These are phyloP conservation scores for Fusarium stilboides DNA, from an alignment of 2,329 filamentous ascomycete genomes.

Conservation along the genomic window DNA sequence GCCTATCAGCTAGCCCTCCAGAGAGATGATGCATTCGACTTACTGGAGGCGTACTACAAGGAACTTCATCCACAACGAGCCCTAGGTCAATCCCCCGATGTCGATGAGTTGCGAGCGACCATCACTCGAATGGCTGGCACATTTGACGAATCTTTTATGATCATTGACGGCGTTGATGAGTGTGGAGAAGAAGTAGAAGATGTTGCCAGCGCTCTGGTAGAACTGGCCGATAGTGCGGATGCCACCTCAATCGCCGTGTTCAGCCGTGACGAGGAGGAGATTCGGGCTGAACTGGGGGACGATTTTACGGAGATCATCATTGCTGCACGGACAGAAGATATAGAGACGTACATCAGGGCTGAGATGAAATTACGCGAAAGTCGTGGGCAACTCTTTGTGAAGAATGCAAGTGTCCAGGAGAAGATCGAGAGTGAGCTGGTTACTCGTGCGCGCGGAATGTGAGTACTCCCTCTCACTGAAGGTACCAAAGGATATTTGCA, in stretches of 20 bases:
- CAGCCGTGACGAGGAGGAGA: conserved; percentile 19
- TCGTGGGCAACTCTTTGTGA: neutral
- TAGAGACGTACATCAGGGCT: conserved; percentile 13
- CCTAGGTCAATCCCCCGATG: neutral
- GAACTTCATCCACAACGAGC: conserved; percentile 8
- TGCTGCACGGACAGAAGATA: conserved; percentile 13
- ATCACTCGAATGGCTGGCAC: neutral
- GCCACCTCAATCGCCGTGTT: conserved; percentile 8
- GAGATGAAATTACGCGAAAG: conserved; percentile 13
- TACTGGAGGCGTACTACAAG: conserved; percentile 2
- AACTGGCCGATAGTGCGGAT: neutral
- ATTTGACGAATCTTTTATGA: neutral
- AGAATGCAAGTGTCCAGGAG: neutral
- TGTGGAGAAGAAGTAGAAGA: neutral
- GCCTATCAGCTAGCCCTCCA: conserved; percentile 27
- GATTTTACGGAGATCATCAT: conserved; percentile 9
- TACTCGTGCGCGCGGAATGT: conserved; percentile 26
- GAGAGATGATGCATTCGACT: conserved; percentile 13
- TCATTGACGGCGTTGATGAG: conserved; percentile 6
- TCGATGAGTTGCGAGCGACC: neutral
- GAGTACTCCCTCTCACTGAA: too few species aligned
- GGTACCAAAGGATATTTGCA: accelerated
- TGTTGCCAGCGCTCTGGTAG: neutral
- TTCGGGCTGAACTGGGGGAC: neutral
- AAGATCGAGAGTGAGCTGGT: conserved; percentile 14